phyloP scores from a whole-genome alignment of 75 land plant species.

The Selaginella tamariscina region DNA sequence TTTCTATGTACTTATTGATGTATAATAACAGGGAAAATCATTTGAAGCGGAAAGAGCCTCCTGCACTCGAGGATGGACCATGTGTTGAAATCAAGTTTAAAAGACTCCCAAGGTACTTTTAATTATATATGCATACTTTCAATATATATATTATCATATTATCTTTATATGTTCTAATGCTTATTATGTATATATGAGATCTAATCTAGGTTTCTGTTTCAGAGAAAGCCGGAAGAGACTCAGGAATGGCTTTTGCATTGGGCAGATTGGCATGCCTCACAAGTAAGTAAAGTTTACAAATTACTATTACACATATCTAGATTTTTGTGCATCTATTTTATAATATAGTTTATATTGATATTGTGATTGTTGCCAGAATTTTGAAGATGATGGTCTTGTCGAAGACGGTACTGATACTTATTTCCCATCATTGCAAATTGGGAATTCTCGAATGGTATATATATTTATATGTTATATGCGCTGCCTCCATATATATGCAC shows the following conservation, averaged over 20 bases:
- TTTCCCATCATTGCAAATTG: neutral
- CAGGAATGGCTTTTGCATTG: neutral
- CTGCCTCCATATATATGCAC: neutral
- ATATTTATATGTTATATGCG: neutral
- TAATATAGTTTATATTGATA: neutral
- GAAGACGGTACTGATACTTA: neutral
- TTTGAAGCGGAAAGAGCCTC: no score
- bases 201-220: neutral
- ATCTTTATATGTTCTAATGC: neutral
- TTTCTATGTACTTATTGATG: no score
- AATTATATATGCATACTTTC: no score
- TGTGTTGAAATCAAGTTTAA: neutral
- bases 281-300: neutral
- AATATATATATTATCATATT: no score
- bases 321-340: neutral
- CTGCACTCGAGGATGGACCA: neutral
- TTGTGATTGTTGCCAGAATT: no score
- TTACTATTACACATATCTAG: neutral
- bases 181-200: neutral
- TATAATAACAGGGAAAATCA: no score
- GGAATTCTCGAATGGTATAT: neutral
- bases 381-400: neutral
- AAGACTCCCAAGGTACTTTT: neutral
- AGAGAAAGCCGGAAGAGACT: neutral
- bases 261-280: neutral